Evolutionary conservation across 73 alveolate species (phyloP).

Genomic region (Halteria grandinella): DNA sequence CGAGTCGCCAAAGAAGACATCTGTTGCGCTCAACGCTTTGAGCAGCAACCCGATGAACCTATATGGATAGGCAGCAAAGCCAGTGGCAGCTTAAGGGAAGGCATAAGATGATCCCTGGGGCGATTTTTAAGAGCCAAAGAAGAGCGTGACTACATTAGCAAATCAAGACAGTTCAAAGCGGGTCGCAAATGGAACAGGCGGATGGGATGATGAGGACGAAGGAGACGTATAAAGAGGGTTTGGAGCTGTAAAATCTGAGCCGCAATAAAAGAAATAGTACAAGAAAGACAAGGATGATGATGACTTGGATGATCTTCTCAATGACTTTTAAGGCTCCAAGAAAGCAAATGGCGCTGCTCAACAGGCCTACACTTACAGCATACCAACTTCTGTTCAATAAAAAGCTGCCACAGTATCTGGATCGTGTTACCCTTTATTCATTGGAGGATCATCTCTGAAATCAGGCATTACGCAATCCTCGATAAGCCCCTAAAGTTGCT

Average conservation of each 20-base stretch:
- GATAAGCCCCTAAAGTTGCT: constrained; percentile 16
- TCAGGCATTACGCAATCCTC: constrained; percentile 1
- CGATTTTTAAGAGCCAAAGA: not conserved
- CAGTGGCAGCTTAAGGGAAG: not conserved
- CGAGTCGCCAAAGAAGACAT: not conserved
- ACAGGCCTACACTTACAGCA: not conserved
- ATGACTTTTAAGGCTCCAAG: not conserved
- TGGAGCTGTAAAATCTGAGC: not conserved
- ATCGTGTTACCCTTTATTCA: constrained; percentile 10
- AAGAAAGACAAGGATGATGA: constrained; percentile 8
- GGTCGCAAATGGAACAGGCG: not conserved
- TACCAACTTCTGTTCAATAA: not conserved
- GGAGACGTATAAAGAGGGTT: not conserved
- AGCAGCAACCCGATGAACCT: not conserved
- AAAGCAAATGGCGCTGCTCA: not conserved
- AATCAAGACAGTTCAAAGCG: not conserved
- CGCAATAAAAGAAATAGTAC: not conserved
- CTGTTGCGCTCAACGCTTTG: constrained; percentile 1
- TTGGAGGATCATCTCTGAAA: constrained; percentile 17
- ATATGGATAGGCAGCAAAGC: not conserved
- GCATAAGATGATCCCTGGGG: not conserved
- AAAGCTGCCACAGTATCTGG: constrained; percentile 2
- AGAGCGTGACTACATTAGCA: not conserved
- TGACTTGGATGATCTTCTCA: constrained; percentile 25
- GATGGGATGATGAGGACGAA: not conserved